Evolutionary conservation across 495 filamentous ascomycete species (phyloP).

Genomic region (Oidiodendron maius): DNA sequence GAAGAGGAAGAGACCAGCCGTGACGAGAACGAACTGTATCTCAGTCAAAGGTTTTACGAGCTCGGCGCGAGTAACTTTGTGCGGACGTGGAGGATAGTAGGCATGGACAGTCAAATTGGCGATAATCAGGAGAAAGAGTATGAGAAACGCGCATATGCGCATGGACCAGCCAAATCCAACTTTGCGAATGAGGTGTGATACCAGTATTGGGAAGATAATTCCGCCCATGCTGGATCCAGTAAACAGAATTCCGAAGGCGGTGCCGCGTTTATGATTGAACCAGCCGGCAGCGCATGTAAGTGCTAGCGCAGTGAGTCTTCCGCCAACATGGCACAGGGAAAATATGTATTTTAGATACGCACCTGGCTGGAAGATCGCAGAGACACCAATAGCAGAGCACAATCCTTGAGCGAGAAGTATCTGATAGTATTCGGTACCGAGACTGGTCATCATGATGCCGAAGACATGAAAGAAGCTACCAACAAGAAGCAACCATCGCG

Average conservation of each 20-base stretch:
- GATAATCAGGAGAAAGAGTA: neutral
- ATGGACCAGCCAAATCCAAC: neutral
- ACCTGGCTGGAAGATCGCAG: conserved; percentile 60
- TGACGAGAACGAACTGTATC: neutral
- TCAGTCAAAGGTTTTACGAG: neutral
- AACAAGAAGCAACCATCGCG: conserved; percentile 51
- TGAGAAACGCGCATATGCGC: neutral
- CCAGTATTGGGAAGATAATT: conserved; percentile 58
- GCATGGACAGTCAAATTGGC: neutral
- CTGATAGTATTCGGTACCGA: conserved; percentile 55
- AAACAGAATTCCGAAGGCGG: conserved; percentile 61
- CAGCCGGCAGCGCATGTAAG: conserved; percentile 58
- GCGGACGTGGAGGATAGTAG: neutral
- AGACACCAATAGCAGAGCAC: conserved; percentile 49
- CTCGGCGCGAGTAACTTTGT: neutral
- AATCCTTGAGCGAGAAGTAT: conserved; percentile 53
- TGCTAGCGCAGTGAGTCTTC: conserved; percentile 54
- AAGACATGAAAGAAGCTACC: conserved; percentile 60
- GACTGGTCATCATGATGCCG: conserved; percentile 64
- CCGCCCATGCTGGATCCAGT: conserved; percentile 56
- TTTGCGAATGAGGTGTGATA: neutral
- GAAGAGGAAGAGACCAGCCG: neutral
- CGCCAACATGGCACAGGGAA: too few species aligned
- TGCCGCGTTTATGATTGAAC: conserved; percentile 53
- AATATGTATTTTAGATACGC: too few species aligned